A percentile compares a stretch with the other conserved stretches of the same genome.
phyloP scores from a whole-genome alignment of 768 basidiomycete species.

The Tricholoma terreum region DNA sequence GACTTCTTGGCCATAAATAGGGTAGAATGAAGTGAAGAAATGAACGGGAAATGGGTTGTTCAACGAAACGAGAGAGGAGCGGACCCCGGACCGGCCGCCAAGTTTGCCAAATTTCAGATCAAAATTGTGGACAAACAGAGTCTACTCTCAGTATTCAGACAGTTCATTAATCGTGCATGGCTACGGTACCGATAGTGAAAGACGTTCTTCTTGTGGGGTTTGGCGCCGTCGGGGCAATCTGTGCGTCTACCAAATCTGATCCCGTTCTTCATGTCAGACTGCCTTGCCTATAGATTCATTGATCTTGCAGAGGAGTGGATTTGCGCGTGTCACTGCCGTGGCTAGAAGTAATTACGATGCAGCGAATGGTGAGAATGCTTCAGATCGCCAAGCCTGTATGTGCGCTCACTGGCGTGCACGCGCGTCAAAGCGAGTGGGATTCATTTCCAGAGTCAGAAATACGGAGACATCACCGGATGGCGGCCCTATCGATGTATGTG shows the following conservation, averaged over 20 bases:
- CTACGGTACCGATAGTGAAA: slow-evolving; percentile 16
- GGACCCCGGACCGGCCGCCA: too few relatives aligned
- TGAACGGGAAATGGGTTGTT: too few relatives aligned
- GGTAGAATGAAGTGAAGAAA: too few relatives aligned
- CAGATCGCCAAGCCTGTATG: not conserved
- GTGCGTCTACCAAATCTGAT: slow-evolving; percentile 32
- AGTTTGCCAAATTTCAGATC: too few relatives aligned
- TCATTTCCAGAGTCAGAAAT: slow-evolving; percentile 54
- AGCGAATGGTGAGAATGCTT: slow-evolving; percentile 39
- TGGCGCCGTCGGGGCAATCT: slow-evolving; percentile 64
- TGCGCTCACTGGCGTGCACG: not conserved
- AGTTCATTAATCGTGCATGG: too few relatives aligned
- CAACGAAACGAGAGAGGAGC: too few relatives aligned
- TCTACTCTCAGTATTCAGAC: too few relatives aligned
- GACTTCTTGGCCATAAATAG: too few relatives aligned
- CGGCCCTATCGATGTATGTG: slow-evolving; percentile 60
- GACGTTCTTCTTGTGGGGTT: slow-evolving; percentile 62
- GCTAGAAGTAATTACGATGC: slow-evolving; percentile 67
- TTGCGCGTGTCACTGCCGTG: slow-evolving; percentile 66
- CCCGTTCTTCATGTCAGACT: not conserved
- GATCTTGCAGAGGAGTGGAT: slow-evolving; percentile 53
- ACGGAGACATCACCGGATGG: slow-evolving; percentile 57
- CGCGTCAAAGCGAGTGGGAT: slow-evolving; percentile 45
- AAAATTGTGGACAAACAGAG: too few relatives aligned
- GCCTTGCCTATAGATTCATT: slow-evolving; percentile 43